Base-by-base conservation (phyloP, 2,329 filamentous ascomycete genomes). In the Ascocoryne sarcoides region DNA sequence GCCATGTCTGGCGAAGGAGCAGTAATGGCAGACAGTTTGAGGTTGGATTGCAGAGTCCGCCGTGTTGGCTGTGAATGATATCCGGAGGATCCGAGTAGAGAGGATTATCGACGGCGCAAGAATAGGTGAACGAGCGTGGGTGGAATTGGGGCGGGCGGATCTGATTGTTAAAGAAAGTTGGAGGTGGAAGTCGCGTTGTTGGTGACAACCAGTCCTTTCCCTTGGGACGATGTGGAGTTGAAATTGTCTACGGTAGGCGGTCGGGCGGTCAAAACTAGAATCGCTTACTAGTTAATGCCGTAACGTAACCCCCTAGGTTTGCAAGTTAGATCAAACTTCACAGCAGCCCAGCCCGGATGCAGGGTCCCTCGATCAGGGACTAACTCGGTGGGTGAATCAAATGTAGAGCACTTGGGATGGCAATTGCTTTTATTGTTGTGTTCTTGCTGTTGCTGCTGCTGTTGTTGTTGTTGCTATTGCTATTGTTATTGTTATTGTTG, bases 1-100 rank as follows among this genome's bases (percentile, higher is more conserved):
- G 54, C 54, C 54, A 57, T 58, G 42, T 51, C 52, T 52, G 54
- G 54, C 53, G 50, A 54, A 47, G 32, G 39, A 39, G 34, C 50
- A 46, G 48, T 48, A 31, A 42, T 44, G 21, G 46, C 46, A 53
- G 49, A 55, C 54, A 54, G 31, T 42, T 47, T 52, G 48, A 47
- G 31, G 31, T 36, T 28, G 10, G 16, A 29, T 37, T 37, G 28
- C 34, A 17, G 19, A 19, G 40, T 37, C 16, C 40, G 52, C 52
- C 52, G 42, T 44, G 33, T 16, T 14, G 28, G 37, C 23, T 12
- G 26, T 30, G 26, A 19, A n/a, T 15, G 32, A 16, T 26, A 26
- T 12, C 7, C 7, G 23, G 23, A 26, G n/a, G n/a, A n/a, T n/a
- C n/a, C n/a, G n/a, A n/a, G 23, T 12, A 26, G 23, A 26, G 7